Base-by-base conservation (phyloP, 495 filamentous ascomycete genomes). In the Trichoderma asperelloides region DNA sequence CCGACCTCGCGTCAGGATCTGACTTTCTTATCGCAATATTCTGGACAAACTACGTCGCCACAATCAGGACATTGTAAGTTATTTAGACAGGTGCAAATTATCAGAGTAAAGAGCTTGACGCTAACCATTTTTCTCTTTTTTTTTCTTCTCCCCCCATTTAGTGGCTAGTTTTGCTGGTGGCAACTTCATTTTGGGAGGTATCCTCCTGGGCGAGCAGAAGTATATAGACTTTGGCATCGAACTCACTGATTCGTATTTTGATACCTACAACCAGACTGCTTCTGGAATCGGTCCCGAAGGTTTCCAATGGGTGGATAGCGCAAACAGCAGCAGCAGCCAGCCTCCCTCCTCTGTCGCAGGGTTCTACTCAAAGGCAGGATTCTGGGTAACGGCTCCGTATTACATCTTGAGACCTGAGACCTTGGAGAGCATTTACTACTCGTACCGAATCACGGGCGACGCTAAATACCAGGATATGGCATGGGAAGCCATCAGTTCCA, bases 371-470 rank as follows among this genome's bases (percentile, higher is more conserved):
- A 66, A 75, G 13, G 78, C 86, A 11, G 93, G 93, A 0, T 96
- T 91, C 81, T 96, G 88, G 74, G 88, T 93, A 74, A 82, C 73
- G n/a, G 79, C 76, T 30, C 74, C 74, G 0, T 64, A 70, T 18
- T 97, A 96, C 73, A 79, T 88, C 0, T 82, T 97, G 45, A 84
- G 93, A 0, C 93, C 93, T 2, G 93, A 97, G 74, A 91, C 93
- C 2, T 82, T 96, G 23, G 93, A 97, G 77, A 90, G 87, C 69
- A 89, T 88, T 75, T 97, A 96, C 82, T 94, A 97, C 72, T 91
- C 91, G 0, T 95, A 90, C 75, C 84, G 90, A 18, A 81, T 88
- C 11, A 96, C 93, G 2, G 88, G 89, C 18, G 82, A 92, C 62
- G 49, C 70, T 33, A 85, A 87, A 78, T 94, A 92, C 72, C 87